Evolutionary conservation across 306 rosid species (phyloP), one percentile per base, ranked within the genome.

Genomic region (Psophocarpus tetragonolobus): DNA sequence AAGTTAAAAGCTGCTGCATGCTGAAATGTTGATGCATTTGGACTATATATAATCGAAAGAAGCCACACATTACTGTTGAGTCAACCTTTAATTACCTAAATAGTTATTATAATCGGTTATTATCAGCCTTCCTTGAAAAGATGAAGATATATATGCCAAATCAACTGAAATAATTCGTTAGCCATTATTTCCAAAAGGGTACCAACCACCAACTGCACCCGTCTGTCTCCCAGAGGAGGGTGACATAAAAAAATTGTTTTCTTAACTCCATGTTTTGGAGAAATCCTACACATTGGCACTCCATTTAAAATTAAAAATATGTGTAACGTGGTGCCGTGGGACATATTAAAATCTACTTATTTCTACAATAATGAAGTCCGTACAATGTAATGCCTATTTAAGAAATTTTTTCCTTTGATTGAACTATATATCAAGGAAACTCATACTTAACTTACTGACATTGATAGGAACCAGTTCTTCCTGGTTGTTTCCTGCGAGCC

Each of bases 401-500:
- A 39, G 53, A 66, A 21, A n/a, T n/a, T 20, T 38, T 23, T 3
- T 66, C 12, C 36, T 18, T 26, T 54, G 74, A 63, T 47, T 57
- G 57, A 41, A 47, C 62, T 79, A 35, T 14, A 17, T 65, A 18
- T 36, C 29, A 44, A 51, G 48, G 33, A 4, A 66, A 23, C 17
- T 12, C 50, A 68, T 44, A 30, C n/a, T 56, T 62, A 58, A 36
- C 78, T 15, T 66, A 36, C 64, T 4, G 58, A 73, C 60, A 7
- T 69, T 73, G n/a, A 33, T 41, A 95, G 97, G 99, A 96, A 80
- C 99, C 99, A 4, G 88, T 96, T 36, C 85, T 96, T 86, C 93
- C 99, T 20, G 96, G 97, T 76, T 91, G 97, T 84, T 96, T 96
- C 83, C 90, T 93, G 71, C 87, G 99, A 83, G 99, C 99, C 72